Conservation (phyloP, 73 alveolate genomes). For the Diophrys sp. region DNA sequence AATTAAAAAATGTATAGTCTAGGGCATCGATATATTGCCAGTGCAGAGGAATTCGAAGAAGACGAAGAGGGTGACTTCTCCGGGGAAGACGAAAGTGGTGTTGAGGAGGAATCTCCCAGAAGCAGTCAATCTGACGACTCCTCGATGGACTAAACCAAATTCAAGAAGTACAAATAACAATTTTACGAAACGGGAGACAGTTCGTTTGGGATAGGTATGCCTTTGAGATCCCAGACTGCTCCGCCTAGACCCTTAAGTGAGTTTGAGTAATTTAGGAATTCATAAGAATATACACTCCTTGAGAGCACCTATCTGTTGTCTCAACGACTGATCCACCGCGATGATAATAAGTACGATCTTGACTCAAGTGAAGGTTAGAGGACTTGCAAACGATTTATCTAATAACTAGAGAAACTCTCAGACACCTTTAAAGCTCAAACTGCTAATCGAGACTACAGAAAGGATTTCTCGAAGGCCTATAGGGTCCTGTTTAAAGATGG, state of each 20-base stretch:
- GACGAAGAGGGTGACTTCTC: slow-evolving; percentile 19
- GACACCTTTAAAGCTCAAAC: slow-evolving; percentile 49
- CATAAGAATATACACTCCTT: slow-evolving; percentile 63
- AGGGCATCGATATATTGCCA: background rate
- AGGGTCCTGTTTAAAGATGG: slow-evolving; percentile 69
- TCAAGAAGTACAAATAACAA: slow-evolving; percentile 16
- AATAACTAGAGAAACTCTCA: slow-evolving; percentile 66
- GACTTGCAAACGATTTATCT: slow-evolving; percentile 66
- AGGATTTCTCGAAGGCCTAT: slow-evolving; percentile 74
- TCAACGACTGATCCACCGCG: slow-evolving; percentile 46
- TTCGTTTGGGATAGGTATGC: slow-evolving; percentile 21
- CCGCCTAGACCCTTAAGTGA: slow-evolving; percentile 89
- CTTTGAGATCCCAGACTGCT: slow-evolving; percentile 76
- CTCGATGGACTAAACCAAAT: background rate
- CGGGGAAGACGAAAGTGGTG: background rate
- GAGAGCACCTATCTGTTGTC: slow-evolving; percentile 67
- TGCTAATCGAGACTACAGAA: slow-evolving; percentile 66
- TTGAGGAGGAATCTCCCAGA: slow-evolving; percentile 1
- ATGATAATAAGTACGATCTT: slow-evolving; percentile 66
- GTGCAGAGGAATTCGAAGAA: background rate
- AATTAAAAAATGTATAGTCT: background rate
- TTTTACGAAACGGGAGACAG: slow-evolving; percentile 15
- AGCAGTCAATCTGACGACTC: slow-evolving; percentile 15
- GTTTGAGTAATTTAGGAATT: slow-evolving; percentile 68
- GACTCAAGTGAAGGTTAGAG: slow-evolving; percentile 75